These are phyloP conservation scores for Paramarasmius palmivorus DNA, from an alignment of 1,284 basidiomycete species.

Conservation along the genomic window DNA sequence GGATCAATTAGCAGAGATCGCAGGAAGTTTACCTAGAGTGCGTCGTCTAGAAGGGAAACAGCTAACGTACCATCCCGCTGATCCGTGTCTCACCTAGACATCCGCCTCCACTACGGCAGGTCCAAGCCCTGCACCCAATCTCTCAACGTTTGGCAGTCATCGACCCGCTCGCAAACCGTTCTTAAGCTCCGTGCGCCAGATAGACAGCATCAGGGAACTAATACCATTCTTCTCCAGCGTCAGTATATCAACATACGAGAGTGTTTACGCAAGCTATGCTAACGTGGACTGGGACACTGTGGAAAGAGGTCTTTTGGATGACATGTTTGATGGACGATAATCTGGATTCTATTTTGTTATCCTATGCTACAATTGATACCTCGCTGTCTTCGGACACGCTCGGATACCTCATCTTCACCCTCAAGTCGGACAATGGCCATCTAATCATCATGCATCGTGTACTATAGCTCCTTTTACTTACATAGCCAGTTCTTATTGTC, in stretches of 20 bases:
- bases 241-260: slow-evolving; percentile 88
- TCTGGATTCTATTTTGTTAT: no score
- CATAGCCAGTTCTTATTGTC: no score
- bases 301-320: slow-evolving; percentile 76
- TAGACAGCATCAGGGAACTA: slow-evolving; percentile 82
- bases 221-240: slow-evolving; percentile 86
- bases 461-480: no score
- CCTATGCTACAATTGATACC: neutral
- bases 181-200: slow-evolving; percentile 63
- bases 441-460: no score
- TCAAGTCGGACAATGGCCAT: neutral
- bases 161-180: slow-evolving; percentile 71
- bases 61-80: neutral
- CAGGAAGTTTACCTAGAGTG: slow-evolving; percentile 61
- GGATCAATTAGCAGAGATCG: slow-evolving; percentile 87
- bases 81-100: neutral
- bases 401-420: neutral
- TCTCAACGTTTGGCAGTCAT: slow-evolving; percentile 29
- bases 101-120: slow-evolving; percentile 9
- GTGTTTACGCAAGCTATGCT: slow-evolving; percentile 78
- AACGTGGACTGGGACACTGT: slow-evolving; percentile 87
- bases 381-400: neutral
- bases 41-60: no score
- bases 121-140: slow-evolving; percentile 24
- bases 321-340: slow-evolving; percentile 82